Conservation (phyloP, 1,139 yeast genomes). For the Suzukiozyma palmioleophila region DNA sequence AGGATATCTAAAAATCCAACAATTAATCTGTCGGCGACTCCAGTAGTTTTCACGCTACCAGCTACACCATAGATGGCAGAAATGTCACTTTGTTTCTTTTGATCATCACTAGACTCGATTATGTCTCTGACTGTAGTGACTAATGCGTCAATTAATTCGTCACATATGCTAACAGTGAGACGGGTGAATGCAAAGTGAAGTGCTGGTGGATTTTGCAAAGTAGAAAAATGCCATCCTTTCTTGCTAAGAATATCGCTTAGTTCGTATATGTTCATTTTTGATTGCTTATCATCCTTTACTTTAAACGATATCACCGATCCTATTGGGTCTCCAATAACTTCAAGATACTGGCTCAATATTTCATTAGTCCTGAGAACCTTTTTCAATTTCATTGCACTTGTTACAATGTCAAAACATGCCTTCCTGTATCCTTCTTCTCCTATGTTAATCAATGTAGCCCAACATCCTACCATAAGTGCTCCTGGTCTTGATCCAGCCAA, state of each 20-base stretch:
- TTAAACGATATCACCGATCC: slow-evolving; percentile 79
- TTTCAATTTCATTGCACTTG: slow-evolving; percentile 58
- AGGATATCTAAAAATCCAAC: slow-evolving; percentile 77
- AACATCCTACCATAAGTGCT: slow-evolving; percentile 92
- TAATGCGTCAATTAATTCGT: slow-evolving; percentile 57
- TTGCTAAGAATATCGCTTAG: slow-evolving; percentile 64
- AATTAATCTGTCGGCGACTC: slow-evolving; percentile 78
- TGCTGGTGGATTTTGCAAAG: slow-evolving; percentile 87
- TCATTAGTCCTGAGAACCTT: slow-evolving; percentile 38
- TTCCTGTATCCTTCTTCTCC: slow-evolving; percentile 77
- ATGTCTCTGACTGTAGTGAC: slow-evolving; percentile 44
- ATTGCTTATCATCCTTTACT: slow-evolving; percentile 27
- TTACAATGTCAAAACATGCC: slow-evolving; percentile 63
- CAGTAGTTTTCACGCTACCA: slow-evolving; percentile 77
- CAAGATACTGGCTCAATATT: slow-evolving; percentile 38
- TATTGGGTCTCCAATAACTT: slow-evolving; percentile 79
- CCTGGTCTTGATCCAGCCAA: slow-evolving; percentile 97
- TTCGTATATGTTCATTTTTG: slow-evolving; percentile 60
- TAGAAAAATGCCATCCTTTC: slow-evolving; percentile 86
- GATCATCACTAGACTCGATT: slow-evolving; percentile 25
- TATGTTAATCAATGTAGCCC: slow-evolving; percentile 83
- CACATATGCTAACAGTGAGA: slow-evolving; percentile 60
- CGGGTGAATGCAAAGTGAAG: slow-evolving; percentile 84
- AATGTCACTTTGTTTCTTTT: slow-evolving; percentile 46
- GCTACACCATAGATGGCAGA: slow-evolving; percentile 95